These are phyloP conservation scores for Taphrina confusa DNA, from an alignment of 1,139 yeast genomes.

Conservation along the genomic window DNA sequence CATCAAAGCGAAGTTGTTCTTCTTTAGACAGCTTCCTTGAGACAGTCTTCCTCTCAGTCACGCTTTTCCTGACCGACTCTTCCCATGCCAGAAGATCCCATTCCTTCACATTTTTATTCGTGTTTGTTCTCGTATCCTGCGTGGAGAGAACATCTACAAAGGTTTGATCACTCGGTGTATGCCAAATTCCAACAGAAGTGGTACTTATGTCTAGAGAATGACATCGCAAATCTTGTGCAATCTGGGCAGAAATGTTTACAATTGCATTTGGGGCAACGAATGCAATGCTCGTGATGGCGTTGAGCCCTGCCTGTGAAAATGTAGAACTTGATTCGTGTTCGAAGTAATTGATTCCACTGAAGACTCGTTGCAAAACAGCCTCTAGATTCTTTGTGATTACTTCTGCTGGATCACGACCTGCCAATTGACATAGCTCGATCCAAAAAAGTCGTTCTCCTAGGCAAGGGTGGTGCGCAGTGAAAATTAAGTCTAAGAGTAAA, in stretches of 20 bases:
- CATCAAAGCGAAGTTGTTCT: slow-evolving; percentile 63
- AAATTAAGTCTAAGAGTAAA: slow-evolving; percentile 54
- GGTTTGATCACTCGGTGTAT: slow-evolving; percentile 65
- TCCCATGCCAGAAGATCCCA: slow-evolving; percentile 91
- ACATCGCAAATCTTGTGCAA: slow-evolving; percentile 44
- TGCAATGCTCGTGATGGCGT: slow-evolving; percentile 63
- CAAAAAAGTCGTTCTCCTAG: slow-evolving; percentile 51
- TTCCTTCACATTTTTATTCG: slow-evolving; percentile 62
- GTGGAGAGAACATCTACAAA: slow-evolving; percentile 64
- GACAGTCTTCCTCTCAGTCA: slow-evolving; percentile 55
- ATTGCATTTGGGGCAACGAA: slow-evolving; percentile 72
- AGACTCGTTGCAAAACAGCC: slow-evolving; percentile 44
- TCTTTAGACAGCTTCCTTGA: slow-evolving; percentile 69
- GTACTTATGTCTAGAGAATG: not conserved
- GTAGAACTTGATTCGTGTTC: slow-evolving; percentile 1
- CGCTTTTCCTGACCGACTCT: slow-evolving; percentile 71
- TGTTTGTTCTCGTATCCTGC: slow-evolving; percentile 47
- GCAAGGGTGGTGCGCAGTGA: slow-evolving; percentile 56
- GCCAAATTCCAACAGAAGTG: slow-evolving; percentile 56
- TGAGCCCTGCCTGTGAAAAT: slow-evolving; percentile 53
- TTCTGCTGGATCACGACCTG: slow-evolving; percentile 64
- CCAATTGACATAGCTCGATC: slow-evolving; percentile 72
- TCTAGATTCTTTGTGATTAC: slow-evolving; percentile 55
- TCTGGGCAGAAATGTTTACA: slow-evolving; percentile 53
- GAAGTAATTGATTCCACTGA: slow-evolving; percentile 36